These are phyloP conservation scores for Acacia pycnantha DNA, from an alignment of 331 rosid genomes.

Conservation along the genomic window DNA sequence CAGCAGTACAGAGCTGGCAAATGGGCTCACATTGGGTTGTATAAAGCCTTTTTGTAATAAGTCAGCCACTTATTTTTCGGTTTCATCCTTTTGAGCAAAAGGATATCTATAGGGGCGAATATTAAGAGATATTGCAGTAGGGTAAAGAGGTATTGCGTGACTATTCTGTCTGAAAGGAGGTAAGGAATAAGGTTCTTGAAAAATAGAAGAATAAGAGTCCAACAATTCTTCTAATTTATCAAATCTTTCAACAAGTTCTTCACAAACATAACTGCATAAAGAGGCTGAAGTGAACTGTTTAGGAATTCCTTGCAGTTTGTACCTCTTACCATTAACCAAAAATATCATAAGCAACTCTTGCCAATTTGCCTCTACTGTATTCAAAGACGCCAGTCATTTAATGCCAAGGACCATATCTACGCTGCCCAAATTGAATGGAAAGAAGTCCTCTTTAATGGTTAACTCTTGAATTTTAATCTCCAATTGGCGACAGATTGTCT, in stretches of 20 bases:
- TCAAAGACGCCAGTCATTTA: neutral
- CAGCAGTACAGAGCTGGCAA: neutral
- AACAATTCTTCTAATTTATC: too few relatives aligned
- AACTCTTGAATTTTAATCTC: neutral
- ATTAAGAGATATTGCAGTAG: too few relatives aligned
- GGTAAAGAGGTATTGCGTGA: neutral
- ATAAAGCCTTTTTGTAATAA: neutral
- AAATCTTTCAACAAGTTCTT: fast-evolving
- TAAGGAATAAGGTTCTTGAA: neutral
- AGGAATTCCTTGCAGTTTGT: neutral
- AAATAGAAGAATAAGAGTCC: fast-evolving
- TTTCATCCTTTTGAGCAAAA: neutral
- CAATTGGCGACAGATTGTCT: too few relatives aligned
- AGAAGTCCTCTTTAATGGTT: too few relatives aligned
- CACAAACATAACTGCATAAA: too few relatives aligned
- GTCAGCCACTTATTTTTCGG: neutral
- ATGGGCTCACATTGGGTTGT: neutral
- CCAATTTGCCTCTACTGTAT: neutral
- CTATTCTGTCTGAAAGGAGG: too few relatives aligned
- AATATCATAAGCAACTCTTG: neutral
- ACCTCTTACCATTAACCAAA: neutral
- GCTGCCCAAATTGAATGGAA: too few relatives aligned
- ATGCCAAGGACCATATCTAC: neutral
- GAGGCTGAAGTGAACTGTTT: fast-evolving
- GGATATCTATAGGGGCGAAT: neutral